Conservation (phyloP, 2,329 filamentous ascomycete genomes). For the Talaromyces pinophilus region DNA sequence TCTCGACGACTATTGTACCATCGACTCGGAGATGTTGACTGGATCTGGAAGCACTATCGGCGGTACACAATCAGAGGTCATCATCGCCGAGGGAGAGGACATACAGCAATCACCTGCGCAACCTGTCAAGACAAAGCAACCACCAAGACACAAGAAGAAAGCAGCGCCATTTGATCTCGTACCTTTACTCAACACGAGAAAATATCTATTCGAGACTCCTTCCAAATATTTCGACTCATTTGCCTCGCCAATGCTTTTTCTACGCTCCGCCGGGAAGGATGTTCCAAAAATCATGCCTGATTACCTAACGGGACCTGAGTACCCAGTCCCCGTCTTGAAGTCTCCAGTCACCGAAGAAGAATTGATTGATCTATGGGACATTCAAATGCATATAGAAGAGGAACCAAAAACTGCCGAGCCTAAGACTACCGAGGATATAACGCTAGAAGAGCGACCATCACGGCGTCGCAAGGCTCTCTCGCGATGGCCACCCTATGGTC, state of each 20-base stretch:
- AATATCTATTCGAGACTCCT: conserved; percentile 39
- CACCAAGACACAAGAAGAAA: conserved; percentile 13
- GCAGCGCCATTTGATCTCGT: conserved; percentile 36
- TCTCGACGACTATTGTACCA: conserved; percentile 44
- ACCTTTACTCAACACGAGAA: conserved; percentile 39
- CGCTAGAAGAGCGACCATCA: conserved; percentile 22
- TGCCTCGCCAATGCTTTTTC: conserved; percentile 46
- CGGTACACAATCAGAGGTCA: conserved; percentile 4
- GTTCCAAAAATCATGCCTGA: conserved; percentile 38
- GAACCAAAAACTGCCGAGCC: background rate
- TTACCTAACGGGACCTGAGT: conserved; percentile 37
- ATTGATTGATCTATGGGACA: conserved; percentile 22
- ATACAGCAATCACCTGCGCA: conserved; percentile 11
- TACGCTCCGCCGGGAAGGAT: conserved; percentile 45
- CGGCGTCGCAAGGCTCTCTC: conserved; percentile 41
- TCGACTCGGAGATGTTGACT: conserved; percentile 17
- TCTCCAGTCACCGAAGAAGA: conserved; percentile 19
- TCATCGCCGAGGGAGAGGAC: background rate
- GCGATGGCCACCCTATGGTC: conserved; percentile 43
- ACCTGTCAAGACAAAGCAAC: conserved; percentile 26
- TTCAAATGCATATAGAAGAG: conserved; percentile 20
- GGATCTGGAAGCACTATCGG: conserved; percentile 1
- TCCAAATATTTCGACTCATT: conserved; percentile 48
- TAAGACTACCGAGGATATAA: background rate
- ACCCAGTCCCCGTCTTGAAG: conserved; percentile 37